These are phyloP conservation scores for Cercospora sp. DNA, from an alignment of 2,329 filamentous ascomycete genomes.

Conservation along the genomic window DNA sequence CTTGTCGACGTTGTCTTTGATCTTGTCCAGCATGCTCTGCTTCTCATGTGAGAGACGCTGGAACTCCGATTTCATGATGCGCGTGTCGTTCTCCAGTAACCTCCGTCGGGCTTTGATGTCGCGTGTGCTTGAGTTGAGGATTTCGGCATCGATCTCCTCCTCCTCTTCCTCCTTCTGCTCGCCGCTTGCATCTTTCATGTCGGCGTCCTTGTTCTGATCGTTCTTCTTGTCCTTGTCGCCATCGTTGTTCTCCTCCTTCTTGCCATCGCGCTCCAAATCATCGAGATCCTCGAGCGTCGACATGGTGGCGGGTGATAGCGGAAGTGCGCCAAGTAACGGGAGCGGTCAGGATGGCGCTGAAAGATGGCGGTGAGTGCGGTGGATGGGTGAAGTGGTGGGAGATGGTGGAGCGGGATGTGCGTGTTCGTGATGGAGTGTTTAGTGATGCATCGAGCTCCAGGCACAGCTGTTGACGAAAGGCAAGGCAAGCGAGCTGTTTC, in stretches of 20 bases:
- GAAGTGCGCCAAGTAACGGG: not conserved
- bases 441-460: not conserved
- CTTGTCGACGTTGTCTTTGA: constrained; percentile 98
- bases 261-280: constrained; percentile 77
- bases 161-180: constrained; percentile 60
- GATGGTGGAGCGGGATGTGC: not conserved
- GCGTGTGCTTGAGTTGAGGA: constrained; percentile 87
- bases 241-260: constrained; percentile 64
- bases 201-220: constrained; percentile 66
- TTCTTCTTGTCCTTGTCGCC: constrained; percentile 57
- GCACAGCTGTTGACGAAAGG: constrained; percentile 12
- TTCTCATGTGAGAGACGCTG: constrained; percentile 95
- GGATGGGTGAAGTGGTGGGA: not conserved
- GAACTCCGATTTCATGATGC: constrained; percentile 98
- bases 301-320: constrained; percentile 56
- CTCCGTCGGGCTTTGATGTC: constrained; percentile 90
- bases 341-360: not conserved
- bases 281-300: constrained; percentile 91
- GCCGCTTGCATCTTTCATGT: constrained; percentile 81
- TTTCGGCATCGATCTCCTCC: constrained; percentile 80
- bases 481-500: constrained; percentile 5
- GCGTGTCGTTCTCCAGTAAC: constrained; percentile 92
- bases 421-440: not conserved
- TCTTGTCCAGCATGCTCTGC: constrained; percentile 94
- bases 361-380: not conserved